Evolutionary conservation across 805 yeast genomes (phyloP).

Genomic region (Huiozyma sinensis): DNA sequence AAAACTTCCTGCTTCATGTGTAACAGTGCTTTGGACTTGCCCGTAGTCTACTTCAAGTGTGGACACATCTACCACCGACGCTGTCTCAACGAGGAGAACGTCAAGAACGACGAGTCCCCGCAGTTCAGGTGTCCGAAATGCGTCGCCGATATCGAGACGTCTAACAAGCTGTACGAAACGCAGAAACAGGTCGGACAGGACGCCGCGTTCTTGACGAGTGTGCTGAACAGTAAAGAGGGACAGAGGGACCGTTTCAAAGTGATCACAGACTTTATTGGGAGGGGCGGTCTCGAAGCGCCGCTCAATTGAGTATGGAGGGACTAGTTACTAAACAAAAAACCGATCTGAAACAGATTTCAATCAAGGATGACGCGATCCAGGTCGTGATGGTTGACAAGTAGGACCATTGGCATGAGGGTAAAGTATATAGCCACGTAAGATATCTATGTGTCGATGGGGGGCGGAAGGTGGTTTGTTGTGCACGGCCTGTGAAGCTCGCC

Average conservation of each 20-base stretch:
- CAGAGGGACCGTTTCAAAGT: conserved; percentile 58
- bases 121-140: conserved; percentile 62
- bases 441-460: too few species aligned
- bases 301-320: conserved; percentile 3
- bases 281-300: conserved; percentile 65
- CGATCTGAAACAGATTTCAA: conserved; percentile 9
- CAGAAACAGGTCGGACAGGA: conserved; percentile 56
- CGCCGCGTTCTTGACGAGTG: conserved; percentile 48
- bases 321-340: neutral
- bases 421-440: too few species aligned
- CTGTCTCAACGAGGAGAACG: conserved; percentile 48
- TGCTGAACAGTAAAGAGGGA: conserved; percentile 38
- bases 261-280: conserved; percentile 72
- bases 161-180: conserved; percentile 44
- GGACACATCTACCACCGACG: conserved; percentile 77
- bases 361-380: conserved; percentile 1
- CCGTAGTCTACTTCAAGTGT: conserved; percentile 77
- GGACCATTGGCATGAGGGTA: too few species aligned
- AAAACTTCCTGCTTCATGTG: conserved; percentile 59
- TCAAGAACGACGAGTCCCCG: conserved; percentile 8
- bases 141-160: conserved; percentile 55
- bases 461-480: too few species aligned
- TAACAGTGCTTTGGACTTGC: conserved; percentile 54
- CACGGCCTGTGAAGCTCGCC: too few species aligned
- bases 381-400: too few species aligned